Evolutionary conservation across 441 rosid species (phyloP).

Genomic region (Erodium texanum): DNA sequence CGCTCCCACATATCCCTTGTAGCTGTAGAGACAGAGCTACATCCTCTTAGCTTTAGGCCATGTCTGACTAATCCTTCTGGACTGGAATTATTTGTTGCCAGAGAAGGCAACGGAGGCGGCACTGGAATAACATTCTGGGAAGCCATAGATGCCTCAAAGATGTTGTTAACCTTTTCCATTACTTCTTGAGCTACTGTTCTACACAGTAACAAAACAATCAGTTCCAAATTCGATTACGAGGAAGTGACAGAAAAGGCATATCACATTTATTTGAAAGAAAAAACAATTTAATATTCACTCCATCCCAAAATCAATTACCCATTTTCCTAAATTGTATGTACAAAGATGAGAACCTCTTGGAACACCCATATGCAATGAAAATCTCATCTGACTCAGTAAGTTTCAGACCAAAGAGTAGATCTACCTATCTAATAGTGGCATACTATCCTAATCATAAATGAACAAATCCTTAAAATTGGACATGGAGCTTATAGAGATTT

Average conservation of each 20-base stretch:
- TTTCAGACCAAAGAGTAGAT: neutral
- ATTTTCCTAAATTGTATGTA: no score
- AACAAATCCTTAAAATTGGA: neutral
- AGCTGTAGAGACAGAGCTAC: conserved; percentile 28
- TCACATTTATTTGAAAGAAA: no score
- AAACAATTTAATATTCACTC: no score
- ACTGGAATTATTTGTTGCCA: conserved; percentile 18
- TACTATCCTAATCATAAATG: neutral
- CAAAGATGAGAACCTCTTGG: neutral
- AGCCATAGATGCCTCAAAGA: conserved; percentile 3
- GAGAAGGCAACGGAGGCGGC: conserved; percentile 44
- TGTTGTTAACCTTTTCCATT: conserved; percentile 24
- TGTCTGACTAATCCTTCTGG: conserved; percentile 15
- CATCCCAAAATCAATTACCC: no score
- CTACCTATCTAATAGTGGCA: neutral
- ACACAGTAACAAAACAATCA: conserved; percentile 14
- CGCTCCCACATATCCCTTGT: conserved; percentile 61
- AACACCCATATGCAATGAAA: neutral
- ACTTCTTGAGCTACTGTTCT: conserved; percentile 14
- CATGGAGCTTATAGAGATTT: neutral
- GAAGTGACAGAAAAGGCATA: no score
- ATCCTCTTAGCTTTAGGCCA: conserved; percentile 19
- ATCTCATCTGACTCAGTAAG: neutral
- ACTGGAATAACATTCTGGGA: conserved; percentile 23
- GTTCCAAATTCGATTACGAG: neutral